These are phyloP conservation scores for Wickerhamiella musiphila DNA, from an alignment of 805 yeast species.

Conservation along the genomic window DNA sequence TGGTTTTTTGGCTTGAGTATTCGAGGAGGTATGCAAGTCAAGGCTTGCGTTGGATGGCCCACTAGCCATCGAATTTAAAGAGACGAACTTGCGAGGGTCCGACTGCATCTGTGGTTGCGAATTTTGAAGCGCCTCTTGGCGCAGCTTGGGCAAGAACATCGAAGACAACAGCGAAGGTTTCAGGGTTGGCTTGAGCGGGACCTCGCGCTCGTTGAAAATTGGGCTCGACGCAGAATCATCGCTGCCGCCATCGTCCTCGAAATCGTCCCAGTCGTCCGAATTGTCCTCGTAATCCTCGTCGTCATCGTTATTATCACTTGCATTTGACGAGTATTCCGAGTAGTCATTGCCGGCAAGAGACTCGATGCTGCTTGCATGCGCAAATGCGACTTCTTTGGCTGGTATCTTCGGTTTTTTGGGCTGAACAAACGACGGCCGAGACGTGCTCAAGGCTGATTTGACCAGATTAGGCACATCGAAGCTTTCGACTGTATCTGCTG, in stretches of 20 bases:
- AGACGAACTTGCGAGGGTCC: not conserved
- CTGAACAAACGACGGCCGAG: not conserved
- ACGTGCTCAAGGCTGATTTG: not conserved
- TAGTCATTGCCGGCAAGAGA: constrained; percentile 8
- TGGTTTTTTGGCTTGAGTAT: not conserved
- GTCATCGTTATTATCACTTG: constrained; percentile 19
- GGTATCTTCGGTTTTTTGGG: not conserved
- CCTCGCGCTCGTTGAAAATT: constrained; percentile 18
- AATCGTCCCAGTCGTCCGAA: constrained; percentile 10
- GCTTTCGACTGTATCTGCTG: constrained; percentile 10
- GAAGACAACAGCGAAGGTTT: constrained; percentile 25
- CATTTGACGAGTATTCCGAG: constrained; percentile 14
- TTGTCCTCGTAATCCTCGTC: constrained; percentile 16
- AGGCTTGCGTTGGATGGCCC: no score
- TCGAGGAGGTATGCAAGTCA: no score
- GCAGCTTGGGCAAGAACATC: constrained; percentile 21
- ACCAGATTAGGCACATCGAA: not conserved
- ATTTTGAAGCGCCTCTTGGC: constrained; percentile 3
- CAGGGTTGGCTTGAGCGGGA: constrained; percentile 17
- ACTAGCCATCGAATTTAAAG: no score
- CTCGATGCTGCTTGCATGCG: constrained; percentile 4
- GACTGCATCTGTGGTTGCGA: not conserved
- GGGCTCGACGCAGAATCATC: constrained; percentile 18
- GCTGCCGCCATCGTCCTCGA: constrained; percentile 18
- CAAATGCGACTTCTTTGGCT: constrained; percentile 6